Percentiles rank a stretch among this genome's conserved stretches.
phyloP scores from a whole-genome alignment of 257 asterid genomes.

The Fraxinus quadrangulata region DNA sequence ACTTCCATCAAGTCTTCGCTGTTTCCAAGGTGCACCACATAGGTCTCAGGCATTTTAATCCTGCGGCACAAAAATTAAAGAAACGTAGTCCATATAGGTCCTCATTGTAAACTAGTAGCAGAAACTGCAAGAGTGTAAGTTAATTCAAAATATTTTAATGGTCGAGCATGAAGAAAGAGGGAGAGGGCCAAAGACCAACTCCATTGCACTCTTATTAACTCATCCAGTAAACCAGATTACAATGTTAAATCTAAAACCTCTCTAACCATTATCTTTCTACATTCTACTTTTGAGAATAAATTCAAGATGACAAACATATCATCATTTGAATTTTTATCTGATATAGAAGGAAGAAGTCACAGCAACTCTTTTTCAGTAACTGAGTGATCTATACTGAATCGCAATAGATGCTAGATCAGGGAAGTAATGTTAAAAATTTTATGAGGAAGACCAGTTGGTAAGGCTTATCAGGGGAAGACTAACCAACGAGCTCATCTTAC shows the following conservation, averaged over 20 bases:
- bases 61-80: constrained; percentile 36
- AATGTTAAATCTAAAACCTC: background rate
- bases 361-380: background rate
- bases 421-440: background rate
- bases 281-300: too few relatives aligned
- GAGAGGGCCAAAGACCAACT: too few relatives aligned
- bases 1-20: constrained; percentile 87
- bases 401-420: background rate
- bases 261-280: too few relatives aligned
- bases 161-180: too few relatives aligned
- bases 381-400: background rate
- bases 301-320: too few relatives aligned
- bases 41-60: constrained; percentile 89
- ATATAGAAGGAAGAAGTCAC: background rate
- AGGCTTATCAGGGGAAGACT: background rate
- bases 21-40: constrained; percentile 96
- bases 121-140: too few relatives aligned
- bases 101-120: too few relatives aligned
- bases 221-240: constrained; percentile 15
- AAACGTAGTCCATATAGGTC: too few relatives aligned
- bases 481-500: background rate
- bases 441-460: background rate
- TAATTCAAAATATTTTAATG: too few relatives aligned
- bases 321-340: too few relatives aligned
- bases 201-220: too few relatives aligned